phyloP scores from a whole-genome alignment of 1,284 basidiomycete species.

The Trametes sp. region DNA sequence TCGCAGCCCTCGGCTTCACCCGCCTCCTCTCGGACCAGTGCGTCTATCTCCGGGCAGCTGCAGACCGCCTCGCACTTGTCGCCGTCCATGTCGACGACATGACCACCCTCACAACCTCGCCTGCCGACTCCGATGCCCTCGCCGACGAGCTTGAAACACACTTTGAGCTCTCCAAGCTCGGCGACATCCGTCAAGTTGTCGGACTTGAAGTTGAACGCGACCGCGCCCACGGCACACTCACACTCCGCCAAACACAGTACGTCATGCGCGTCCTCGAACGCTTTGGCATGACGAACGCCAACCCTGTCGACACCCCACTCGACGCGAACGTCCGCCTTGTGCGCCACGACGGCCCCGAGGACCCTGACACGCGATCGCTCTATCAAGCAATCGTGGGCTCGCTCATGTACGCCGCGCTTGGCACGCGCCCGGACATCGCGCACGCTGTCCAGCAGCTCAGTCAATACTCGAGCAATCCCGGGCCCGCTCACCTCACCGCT shows the following conservation, averaged over 20 bases:
- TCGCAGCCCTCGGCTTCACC: constrained; percentile 33
- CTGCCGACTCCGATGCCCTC: neutral
- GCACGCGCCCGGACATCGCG: constrained; percentile 13
- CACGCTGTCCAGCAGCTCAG: constrained; percentile 12
- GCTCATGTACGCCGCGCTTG: constrained; percentile 39
- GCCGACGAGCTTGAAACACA: constrained; percentile 25
- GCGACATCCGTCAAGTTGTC: constrained; percentile 31
- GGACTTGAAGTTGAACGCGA: constrained; percentile 38
- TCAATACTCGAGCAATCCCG: constrained; percentile 17
- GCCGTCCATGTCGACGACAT: constrained; percentile 39
- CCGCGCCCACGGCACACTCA: constrained; percentile 1
- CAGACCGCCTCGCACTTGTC: constrained; percentile 26
- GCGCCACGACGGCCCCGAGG: constrained; percentile 7
- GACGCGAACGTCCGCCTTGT: constrained; percentile 17
- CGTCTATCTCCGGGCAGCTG: constrained; percentile 22
- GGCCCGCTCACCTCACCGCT: constrained; percentile 6
- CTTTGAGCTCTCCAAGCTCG: constrained; percentile 37
- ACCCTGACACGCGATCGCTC: constrained; percentile 22
- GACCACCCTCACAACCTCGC: constrained; percentile 7
- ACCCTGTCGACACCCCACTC: constrained; percentile 8
- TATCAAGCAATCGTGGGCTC: constrained; percentile 38
- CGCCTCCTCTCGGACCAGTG: constrained; percentile 32
- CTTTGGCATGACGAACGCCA: constrained; percentile 11
- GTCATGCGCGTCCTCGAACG: neutral
- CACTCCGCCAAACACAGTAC: constrained; percentile 1